phyloP scores from a whole-genome alignment of 768 basidiomycete species.

The Tricholoma furcatifolium region DNA sequence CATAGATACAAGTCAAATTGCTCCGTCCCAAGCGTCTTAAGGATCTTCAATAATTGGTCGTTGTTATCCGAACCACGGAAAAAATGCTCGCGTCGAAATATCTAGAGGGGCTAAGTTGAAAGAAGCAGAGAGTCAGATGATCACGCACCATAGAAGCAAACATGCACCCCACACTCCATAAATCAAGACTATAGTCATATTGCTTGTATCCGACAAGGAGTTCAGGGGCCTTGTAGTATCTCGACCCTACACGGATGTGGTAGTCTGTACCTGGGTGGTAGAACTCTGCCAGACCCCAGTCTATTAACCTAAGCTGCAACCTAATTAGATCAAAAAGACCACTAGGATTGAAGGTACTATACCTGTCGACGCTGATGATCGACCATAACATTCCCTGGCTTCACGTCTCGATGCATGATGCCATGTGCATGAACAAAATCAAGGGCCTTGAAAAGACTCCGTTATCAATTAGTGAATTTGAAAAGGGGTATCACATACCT shows the following conservation, averaged over 20 bases:
- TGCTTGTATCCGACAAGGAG: slow-evolving; percentile 68
- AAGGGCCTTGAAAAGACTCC: slow-evolving; percentile 40
- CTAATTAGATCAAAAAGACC: slow-evolving; percentile 1
- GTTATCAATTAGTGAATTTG: background rate
- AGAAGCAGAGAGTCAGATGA: background rate
- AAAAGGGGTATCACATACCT: slow-evolving; percentile 24
- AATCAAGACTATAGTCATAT: slow-evolving; percentile 71
- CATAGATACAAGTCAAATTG: slow-evolving; percentile 60
- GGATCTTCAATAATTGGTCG: slow-evolving; percentile 70
- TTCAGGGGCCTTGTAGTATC: slow-evolving; percentile 77
- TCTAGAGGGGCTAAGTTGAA: slow-evolving; percentile 32
- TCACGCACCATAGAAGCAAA: slow-evolving; percentile 65
- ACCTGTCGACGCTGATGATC: slow-evolving; percentile 63
- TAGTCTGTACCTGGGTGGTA: slow-evolving; percentile 70
- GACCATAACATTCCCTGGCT: slow-evolving; percentile 67
- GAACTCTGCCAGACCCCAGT: slow-evolving; percentile 79
- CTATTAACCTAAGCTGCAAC: slow-evolving; percentile 54
- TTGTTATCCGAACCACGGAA: slow-evolving; percentile 75
- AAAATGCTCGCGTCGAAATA: slow-evolving; percentile 74
- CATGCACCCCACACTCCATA: slow-evolving; percentile 78
- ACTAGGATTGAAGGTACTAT: slow-evolving; percentile 13
- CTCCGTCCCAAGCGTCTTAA: slow-evolving; percentile 68
- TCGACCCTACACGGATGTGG: slow-evolving; percentile 69
- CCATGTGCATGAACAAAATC: slow-evolving; percentile 73
- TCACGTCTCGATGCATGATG: slow-evolving; percentile 62